Evolutionary conservation across 148 eudicot species (phyloP).

Genomic region (Vaccinium myrtillus): DNA sequence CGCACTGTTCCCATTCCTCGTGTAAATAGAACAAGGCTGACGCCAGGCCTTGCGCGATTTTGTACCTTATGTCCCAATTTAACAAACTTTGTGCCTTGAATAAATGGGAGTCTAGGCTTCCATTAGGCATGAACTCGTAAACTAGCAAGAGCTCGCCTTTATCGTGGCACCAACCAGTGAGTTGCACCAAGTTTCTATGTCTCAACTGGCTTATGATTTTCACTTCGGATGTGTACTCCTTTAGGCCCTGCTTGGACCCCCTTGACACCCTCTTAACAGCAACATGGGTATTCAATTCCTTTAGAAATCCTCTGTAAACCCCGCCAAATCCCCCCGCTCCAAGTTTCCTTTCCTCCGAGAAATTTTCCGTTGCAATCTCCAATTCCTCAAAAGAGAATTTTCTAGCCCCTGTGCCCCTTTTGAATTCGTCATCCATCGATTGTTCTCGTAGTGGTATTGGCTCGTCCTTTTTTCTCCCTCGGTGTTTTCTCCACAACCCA

Average conservation of each 20-base stretch:
- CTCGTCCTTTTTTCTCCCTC: not conserved
- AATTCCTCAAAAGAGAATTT: not conserved
- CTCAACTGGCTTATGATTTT: not conserved
- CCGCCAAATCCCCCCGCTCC: not conserved
- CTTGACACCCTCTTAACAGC: constrained; percentile 3
- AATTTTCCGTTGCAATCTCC: not conserved
- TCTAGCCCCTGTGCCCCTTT: not conserved
- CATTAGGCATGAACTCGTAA: not conserved
- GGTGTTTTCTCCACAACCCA: not conserved
- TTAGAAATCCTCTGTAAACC: not conserved
- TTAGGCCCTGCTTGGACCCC: not conserved
- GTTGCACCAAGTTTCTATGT: not conserved
- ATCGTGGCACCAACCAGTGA: not conserved
- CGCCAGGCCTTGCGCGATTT: not conserved
- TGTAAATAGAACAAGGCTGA: not conserved
- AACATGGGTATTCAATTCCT: not conserved
- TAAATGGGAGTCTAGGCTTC: not conserved
- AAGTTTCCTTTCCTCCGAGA: not conserved
- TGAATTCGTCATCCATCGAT: not conserved
- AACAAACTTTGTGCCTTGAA: not conserved
- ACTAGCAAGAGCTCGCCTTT: not conserved
- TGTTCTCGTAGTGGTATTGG: not conserved
- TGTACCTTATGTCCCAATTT: not conserved
- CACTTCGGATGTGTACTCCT: not conserved
- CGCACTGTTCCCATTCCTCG: not conserved